A percentile compares a stretch with the other conserved stretches of the same genome.
These are phyloP conservation scores for Zygotorulaspora mrakii DNA, from an alignment of 1,139 yeast genomes.

Conservation along the genomic window DNA sequence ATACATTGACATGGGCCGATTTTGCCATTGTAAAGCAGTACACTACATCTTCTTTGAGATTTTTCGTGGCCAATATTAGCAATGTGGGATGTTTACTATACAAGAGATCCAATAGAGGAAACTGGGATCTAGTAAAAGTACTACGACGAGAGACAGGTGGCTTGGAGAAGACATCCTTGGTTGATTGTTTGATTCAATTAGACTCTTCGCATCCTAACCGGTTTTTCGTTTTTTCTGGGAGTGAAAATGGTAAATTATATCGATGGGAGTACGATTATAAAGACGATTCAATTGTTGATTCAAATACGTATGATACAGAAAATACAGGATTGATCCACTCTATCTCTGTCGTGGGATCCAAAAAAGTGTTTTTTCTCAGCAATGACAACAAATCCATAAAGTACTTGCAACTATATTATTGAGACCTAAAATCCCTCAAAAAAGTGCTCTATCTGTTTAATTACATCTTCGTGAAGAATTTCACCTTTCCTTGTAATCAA, in stretches of 20 bases:
- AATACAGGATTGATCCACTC: constrained; percentile 10
- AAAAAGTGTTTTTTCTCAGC: constrained; percentile 12
- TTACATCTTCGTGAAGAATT: constrained; percentile 40
- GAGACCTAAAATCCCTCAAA: constrained; percentile 31
- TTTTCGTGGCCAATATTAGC: constrained; percentile 17
- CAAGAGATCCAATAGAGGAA: constrained; percentile 21
- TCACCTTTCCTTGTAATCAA: constrained; percentile 56
- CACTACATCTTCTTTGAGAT: constrained; percentile 13
- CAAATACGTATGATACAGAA: constrained; percentile 5
- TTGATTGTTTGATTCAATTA: constrained; percentile 19
- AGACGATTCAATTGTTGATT: constrained; percentile 11
- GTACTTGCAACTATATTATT: constrained; percentile 7
- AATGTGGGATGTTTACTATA: constrained; percentile 25
- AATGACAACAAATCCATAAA: constrained; percentile 14
- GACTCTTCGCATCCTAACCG: constrained; percentile 5
- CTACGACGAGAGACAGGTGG: constrained; percentile 7
- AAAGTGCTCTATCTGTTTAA: constrained; percentile 37
- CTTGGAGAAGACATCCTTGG: constrained; percentile 15
- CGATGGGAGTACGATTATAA: constrained; percentile 20
- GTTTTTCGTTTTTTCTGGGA: constrained; percentile 19
- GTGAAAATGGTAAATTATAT: constrained; percentile 23
- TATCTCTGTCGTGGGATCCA: constrained; percentile 7
- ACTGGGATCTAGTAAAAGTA: constrained; percentile 22
- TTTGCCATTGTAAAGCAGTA: constrained; percentile 18
- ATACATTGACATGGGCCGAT: constrained; percentile 17